phyloP scores from a whole-genome alignment of 768 basidiomycete genomes.

The Boletus barrowsii region DNA sequence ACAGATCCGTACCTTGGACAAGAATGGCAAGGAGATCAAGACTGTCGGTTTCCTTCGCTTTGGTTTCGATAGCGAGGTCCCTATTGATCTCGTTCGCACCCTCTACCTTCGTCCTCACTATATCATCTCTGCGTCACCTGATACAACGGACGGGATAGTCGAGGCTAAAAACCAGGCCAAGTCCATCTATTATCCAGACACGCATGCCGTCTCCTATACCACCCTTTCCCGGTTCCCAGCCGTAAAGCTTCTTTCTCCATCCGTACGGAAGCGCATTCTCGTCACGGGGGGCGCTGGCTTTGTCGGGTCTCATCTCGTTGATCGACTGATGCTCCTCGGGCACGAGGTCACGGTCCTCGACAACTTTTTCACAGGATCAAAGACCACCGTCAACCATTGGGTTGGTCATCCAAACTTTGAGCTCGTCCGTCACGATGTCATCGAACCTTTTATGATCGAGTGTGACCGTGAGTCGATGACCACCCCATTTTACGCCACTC shows the following conservation, averaged over 20 bases:
- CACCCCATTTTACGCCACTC: neutral
- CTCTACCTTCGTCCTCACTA: constrained; percentile 87
- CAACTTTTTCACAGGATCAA: constrained; percentile 98
- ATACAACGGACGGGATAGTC: constrained; percentile 40
- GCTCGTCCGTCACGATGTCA: constrained; percentile 94
- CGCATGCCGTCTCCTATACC: constrained; percentile 85
- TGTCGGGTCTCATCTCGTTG: constrained; percentile 96
- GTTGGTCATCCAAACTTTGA: constrained; percentile 99
- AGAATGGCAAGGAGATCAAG: constrained; percentile 70
- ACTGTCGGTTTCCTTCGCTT: constrained; percentile 83
- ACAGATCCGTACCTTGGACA: constrained; percentile 67
- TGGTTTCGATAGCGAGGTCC: constrained; percentile 85
- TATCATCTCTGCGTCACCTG: constrained; percentile 42
- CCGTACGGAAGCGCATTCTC: constrained; percentile 81
- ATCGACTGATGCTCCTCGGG: constrained; percentile 95
- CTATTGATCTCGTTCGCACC: constrained; percentile 77
- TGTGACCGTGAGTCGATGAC: constrained; percentile 73
- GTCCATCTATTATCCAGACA: constrained; percentile 80
- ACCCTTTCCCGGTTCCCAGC: constrained; percentile 91
- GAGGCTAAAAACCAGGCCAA: constrained; percentile 63
- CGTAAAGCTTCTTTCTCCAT: constrained; percentile 79
- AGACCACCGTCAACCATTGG: constrained; percentile 96
- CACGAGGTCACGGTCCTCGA: constrained; percentile 97
- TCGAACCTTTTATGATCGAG: constrained; percentile 98
- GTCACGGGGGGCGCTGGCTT: constrained; percentile 99